Evolutionary conservation across 441 rosid species (phyloP).

Genomic region (Cnidoscolus chayamansa): DNA sequence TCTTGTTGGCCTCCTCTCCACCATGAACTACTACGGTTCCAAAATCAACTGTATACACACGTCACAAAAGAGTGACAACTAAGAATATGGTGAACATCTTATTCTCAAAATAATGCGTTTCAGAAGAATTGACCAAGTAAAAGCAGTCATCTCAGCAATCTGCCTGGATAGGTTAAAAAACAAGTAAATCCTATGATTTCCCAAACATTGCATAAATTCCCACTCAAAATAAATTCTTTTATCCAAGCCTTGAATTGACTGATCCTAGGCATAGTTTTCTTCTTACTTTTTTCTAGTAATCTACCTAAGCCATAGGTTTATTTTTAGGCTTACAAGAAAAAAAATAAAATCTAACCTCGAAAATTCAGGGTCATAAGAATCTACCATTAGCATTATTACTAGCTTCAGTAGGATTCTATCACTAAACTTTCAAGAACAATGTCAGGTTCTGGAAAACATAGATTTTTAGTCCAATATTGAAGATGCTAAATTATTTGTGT

Average conservation of each 20-base stretch:
- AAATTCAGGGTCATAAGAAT: not conserved
- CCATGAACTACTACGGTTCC: constrained; percentile 80
- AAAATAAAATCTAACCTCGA: not conserved
- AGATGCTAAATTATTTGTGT: not conserved
- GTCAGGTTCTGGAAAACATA: not conserved
- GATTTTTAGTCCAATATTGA: not conserved
- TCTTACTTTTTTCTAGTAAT: not conserved
- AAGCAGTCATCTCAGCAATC: not conserved
- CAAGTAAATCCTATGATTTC: not conserved
- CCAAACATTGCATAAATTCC: not conserved
- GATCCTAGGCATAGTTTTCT: not conserved
- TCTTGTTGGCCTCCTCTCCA: constrained; percentile 47
- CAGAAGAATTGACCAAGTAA: constrained; percentile 2
- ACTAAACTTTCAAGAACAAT: not conserved
- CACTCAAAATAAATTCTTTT: not conserved
- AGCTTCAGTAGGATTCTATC: not conserved
- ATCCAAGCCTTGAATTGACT: not conserved
- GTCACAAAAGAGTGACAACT: constrained; percentile 7
- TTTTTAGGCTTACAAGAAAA: not conserved
- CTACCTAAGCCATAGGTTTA: not conserved
- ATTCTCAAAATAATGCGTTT: not conserved
- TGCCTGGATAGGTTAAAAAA: not conserved
- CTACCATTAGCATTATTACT: not conserved
- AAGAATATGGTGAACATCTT: not conserved
- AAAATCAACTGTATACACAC: constrained; percentile 56